Percentiles rank a stretch among this genome's conserved stretches.
These are phyloP conservation scores for Fusarium sp. DNA, from an alignment of 2,329 filamentous ascomycete species.

Conservation along the genomic window DNA sequence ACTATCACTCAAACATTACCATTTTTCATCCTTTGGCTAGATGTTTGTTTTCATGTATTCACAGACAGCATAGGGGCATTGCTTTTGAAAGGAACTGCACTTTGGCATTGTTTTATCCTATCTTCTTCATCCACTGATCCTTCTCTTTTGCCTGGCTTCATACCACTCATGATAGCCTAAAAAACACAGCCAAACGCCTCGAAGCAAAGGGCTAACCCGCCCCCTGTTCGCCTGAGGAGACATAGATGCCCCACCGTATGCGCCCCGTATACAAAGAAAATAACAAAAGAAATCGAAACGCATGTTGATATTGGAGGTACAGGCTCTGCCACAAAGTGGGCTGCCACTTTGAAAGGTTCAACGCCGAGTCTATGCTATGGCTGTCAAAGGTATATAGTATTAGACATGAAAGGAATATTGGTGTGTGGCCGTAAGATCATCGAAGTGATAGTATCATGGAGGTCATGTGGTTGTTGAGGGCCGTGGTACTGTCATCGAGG, in stretches of 20 bases:
- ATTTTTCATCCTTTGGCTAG: neutral
- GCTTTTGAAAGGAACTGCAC: conserved; percentile 41
- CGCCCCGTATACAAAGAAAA: conserved; percentile 48
- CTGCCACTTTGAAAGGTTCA: conserved; percentile 43
- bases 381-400: conserved; percentile 47
- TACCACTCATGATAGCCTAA: conserved; percentile 48
- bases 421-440: conserved; percentile 44
- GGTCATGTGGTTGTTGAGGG: conserved; percentile 29
- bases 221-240: conserved; percentile 41
- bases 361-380: conserved; percentile 54
- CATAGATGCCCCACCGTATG: conserved; percentile 43
- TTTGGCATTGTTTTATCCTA: conserved; percentile 46
- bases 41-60: neutral
- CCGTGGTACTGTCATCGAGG: conserved; percentile 48
- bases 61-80: neutral
- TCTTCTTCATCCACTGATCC: conserved; percentile 37
- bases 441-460: conserved; percentile 47
- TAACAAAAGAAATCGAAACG: conserved; percentile 43
- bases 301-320: conserved; percentile 49
- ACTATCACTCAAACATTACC: neutral
- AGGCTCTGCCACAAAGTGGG: conserved; percentile 39
- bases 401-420: conserved; percentile 48
- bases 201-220: conserved; percentile 40
- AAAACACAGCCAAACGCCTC: conserved; percentile 47
- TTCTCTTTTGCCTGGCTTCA: conserved; percentile 46